Conservation (phyloP, 306 rosid species). For the Vigna mungo region DNA sequence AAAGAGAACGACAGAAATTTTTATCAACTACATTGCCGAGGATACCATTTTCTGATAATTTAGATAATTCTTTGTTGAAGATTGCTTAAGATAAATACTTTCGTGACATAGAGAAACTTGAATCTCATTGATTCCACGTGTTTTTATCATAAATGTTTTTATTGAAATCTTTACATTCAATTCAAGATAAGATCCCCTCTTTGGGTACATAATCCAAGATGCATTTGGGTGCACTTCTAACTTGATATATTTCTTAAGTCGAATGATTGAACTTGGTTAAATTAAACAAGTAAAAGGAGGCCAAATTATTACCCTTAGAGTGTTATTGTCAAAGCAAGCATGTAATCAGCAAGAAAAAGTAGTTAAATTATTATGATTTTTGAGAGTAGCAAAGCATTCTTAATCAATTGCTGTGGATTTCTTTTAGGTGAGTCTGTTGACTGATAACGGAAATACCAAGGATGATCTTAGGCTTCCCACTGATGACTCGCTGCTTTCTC, state of each 20-base stretch:
- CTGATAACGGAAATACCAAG: constrained; percentile 79
- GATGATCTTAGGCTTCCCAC: constrained; percentile 86
- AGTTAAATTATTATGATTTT: constrained; percentile 11
- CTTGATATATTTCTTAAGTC: neutral
- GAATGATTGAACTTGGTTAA: neutral
- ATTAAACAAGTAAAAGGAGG: constrained; percentile 5
- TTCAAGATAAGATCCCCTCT: neutral
- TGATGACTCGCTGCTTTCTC: constrained; percentile 65
- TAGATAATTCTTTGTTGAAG: neutral
- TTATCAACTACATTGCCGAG: neutral
- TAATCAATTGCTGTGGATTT: constrained; percentile 24
- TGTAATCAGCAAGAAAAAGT: neutral
- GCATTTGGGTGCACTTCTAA: constrained; percentile 19
- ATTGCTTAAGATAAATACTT: constrained; percentile 18
- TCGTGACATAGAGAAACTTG: neutral
- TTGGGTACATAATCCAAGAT: neutral
- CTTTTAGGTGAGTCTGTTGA: constrained; percentile 71
- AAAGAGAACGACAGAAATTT: neutral
- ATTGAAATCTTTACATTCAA: neutral
- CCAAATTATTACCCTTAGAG: neutral
- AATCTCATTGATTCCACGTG: neutral
- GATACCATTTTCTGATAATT: constrained; percentile 9
- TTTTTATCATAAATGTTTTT: neutral
- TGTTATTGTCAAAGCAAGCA: neutral
- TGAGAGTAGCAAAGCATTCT: constrained; percentile 6